Base-by-base conservation (phyloP, 306 rosid species). In the Acacia crassicarpa region DNA sequence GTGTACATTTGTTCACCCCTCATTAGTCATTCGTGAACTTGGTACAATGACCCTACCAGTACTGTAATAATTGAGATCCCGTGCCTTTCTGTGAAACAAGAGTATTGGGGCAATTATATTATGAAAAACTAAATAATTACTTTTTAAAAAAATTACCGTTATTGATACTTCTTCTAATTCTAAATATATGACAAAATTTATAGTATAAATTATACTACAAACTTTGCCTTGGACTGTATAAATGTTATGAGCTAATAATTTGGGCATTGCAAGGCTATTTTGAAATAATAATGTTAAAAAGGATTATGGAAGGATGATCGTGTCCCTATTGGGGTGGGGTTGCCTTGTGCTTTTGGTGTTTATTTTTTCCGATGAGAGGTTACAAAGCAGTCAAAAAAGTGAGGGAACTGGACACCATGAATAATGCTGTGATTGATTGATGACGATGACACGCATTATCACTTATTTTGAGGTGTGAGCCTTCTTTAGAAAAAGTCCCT, bases 401-500 rank as follows among this genome's bases (percentile, higher is more conserved):
- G 45, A 14, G 43, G 22, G 69, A 33, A 1, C 1, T 17, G 71
- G 45, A 66, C 45, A 0, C 23, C 23, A 33, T 17, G 23, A 17
- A 68, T 58, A 9, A n/a, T 2, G n/a, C 12, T 41, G 48, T 80
- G 38, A 32, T 61, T 72, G 35, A n/a, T 44, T 32, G 78, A 46
- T 80, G 43, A 62, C 15, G 43, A 25, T 35, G 38, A 67, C 22
- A 78, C 58, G 17, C 71, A 49, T 67, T 68, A 41, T 65, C 62
- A 69, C 25, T 68, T 25, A 77, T 17, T 82, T 22, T 2, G 9
- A 71, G 76, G 83, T 86, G 11, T 77, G 90, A 86, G 82, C 86
- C 83, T 22, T 23, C 86, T 72, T 75, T 77, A 44, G 38, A 63
- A 80, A 80, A 77, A 4, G 32, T 71, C 23, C 23, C 5, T 33